phyloP scores from a whole-genome alignment of 2,329 filamentous ascomycete genomes.

The Penicillium palitans region DNA sequence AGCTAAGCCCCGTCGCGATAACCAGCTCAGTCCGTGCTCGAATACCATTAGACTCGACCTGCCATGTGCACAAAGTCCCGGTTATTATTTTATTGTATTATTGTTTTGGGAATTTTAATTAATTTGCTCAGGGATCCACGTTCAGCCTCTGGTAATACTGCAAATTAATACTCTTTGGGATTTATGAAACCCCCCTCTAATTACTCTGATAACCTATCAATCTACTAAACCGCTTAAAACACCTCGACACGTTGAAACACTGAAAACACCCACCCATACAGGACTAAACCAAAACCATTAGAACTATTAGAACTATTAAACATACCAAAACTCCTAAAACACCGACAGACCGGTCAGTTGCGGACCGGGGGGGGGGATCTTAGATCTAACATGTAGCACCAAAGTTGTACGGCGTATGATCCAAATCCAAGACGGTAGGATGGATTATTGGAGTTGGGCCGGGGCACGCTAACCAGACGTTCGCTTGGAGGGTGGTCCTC shows the following conservation, averaged over 20 bases:
- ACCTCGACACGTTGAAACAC: background rate
- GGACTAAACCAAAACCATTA: background rate
- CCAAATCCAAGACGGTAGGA: constrained; percentile 6
- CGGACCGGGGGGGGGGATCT: constrained; percentile 1
- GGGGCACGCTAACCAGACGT: constrained; percentile 8
- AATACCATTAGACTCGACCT: constrained; percentile 20
- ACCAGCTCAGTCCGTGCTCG: constrained; percentile 19
- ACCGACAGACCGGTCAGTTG: constrained; percentile 4
- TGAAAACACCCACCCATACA: background rate
- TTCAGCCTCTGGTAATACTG: constrained; percentile 9
- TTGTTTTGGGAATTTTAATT: background rate
- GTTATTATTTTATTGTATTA: background rate
- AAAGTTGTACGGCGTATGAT: constrained; percentile 8
- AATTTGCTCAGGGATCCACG: constrained; percentile 1
- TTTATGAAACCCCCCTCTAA: background rate
- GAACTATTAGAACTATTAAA: too few relatives aligned
- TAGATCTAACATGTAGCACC: constrained; percentile 8
- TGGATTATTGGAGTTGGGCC: constrained; percentile 11
- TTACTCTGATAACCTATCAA: background rate
- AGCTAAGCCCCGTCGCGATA: constrained; percentile 27
- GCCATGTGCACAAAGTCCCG: constrained; percentile 22
- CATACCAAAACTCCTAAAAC: background rate
- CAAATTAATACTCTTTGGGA: background rate
- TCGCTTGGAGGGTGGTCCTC: constrained; percentile 12
- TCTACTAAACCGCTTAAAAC: background rate